phyloP scores from a whole-genome alignment of 129 eudicot genomes.

The Calendula officinalis region DNA sequence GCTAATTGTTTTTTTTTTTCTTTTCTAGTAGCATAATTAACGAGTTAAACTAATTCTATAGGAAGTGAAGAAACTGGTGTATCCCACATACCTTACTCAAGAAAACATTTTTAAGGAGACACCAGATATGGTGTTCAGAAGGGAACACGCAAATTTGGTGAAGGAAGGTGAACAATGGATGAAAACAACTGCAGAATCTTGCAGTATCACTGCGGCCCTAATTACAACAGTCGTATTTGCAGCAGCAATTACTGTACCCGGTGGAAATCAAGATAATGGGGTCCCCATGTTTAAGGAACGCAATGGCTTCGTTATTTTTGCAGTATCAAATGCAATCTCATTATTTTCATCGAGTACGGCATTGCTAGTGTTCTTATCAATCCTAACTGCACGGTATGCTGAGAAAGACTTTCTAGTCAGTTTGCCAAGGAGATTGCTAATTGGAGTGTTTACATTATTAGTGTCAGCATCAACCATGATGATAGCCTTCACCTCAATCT shows the following conservation, averaged over 20 bases:
- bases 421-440: constrained; percentile 24
- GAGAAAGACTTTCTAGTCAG: constrained; percentile 27
- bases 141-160: constrained; percentile 13
- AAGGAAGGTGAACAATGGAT: constrained; percentile 29
- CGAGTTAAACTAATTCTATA: background rate
- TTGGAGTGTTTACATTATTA: constrained; percentile 26
- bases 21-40: background rate
- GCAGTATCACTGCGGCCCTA: constrained; percentile 22
- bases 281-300: constrained; percentile 7
- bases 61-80: constrained; percentile 22
- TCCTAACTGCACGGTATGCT: constrained; percentile 33
- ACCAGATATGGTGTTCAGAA: constrained; percentile 19
- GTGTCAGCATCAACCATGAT: constrained; percentile 34
- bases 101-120: constrained; percentile 27
- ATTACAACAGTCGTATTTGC: constrained; percentile 32
- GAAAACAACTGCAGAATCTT: constrained; percentile 27
- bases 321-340: constrained; percentile 35
- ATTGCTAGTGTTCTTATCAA: constrained; percentile 28
- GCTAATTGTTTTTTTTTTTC: too few relatives aligned
- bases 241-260: constrained; percentile 28
- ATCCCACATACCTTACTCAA: constrained; percentile 15
- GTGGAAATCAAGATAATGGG: constrained; percentile 23
- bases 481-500: constrained; percentile 30
- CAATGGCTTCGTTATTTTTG: constrained; percentile 25
- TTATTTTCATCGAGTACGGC: constrained; percentile 27